Conservation (phyloP, 2,329 filamentous ascomycete genomes). For the Neonectria punicea region DNA sequence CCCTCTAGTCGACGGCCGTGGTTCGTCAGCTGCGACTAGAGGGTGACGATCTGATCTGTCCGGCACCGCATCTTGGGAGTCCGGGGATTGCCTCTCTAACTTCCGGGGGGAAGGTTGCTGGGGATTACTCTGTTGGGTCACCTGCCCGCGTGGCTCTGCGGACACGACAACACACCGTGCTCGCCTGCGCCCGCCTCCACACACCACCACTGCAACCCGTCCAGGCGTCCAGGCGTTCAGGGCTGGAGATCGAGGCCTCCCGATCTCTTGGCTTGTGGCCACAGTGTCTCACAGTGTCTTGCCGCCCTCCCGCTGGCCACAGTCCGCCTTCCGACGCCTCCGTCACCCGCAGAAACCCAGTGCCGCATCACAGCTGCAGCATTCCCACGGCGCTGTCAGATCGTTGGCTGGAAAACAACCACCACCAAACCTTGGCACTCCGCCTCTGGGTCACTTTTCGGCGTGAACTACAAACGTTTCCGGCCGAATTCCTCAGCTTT, state of each 20-base stretch:
- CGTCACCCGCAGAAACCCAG: background rate
- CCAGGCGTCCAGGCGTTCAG: background rate
- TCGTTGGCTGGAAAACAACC: background rate
- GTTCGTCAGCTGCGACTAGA: conserved; percentile 9
- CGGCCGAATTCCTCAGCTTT: background rate
- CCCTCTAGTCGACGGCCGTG: background rate
- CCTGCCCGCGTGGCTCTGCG: conserved; percentile 26
- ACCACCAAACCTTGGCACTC: conserved; percentile 2
- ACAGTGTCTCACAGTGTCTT: background rate
- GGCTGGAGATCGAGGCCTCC: conserved; percentile 16
- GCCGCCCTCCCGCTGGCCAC: background rate
- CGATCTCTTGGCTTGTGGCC: conserved; percentile 12
- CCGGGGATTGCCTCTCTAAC: background rate
- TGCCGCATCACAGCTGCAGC: background rate
- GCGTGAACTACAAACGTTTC: conserved; percentile 1
- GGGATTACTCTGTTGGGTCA: conserved; percentile 9
- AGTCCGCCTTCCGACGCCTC: background rate
- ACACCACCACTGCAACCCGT: background rate
- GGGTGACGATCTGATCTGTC: conserved; percentile 12
- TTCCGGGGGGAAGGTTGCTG: background rate
- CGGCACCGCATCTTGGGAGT: conserved; percentile 1
- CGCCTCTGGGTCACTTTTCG: background rate
- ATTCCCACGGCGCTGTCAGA: background rate
- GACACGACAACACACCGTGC: conserved; percentile 16
- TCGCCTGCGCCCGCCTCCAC: conserved; percentile 3